Base-by-base conservation (phyloP, 192 early-diverging fungal species). In the Rhizophagus sp. region DNA sequence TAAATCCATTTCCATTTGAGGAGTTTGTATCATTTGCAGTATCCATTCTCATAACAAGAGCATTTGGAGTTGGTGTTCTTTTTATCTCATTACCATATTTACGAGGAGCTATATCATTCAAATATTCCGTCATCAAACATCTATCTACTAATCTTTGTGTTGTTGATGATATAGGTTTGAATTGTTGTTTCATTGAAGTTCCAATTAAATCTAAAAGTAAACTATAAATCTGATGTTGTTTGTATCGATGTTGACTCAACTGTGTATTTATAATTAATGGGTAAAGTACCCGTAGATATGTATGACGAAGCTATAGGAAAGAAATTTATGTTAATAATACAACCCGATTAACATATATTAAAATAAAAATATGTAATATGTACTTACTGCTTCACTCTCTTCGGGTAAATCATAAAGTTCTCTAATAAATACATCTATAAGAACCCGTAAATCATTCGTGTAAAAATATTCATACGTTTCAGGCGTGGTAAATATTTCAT, bases 391-490 rank as follows among this genome's bases (percentile, higher is more conserved):
- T 66, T 67, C 75, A 10, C 75, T 77, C 15, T 91, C 89, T 12
- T 93, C 91, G 8, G 91, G 88, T 24, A 97, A 83, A 80, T 95
- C 87, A 81, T 90, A 87, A 17, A 95, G 83, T 82, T 97, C 96
- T 70, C 97, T 88, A 30, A 98, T 86, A 1, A 95, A 86, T 3
- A 97, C 93, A 82, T 98, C 97, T 12, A 97, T 87, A 33, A 97
- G 87, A 7, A 97, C 94, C 61, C 88, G 88, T 65, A 97, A 86
- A 82, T 98, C 97, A 78, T 98, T 98, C 17, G 97, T 96, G 81
- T 97, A 98, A 81, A 97, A 92, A 57, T 95, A 92, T n/a, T 89
- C 87, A 30, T 81, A 80, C 2, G 94, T 90, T 41, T 81, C 82
- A 3, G 90, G 86, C 1, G 87, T 87, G 36, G 88, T 90, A 61